Percentiles rank a stretch among this genome's conserved stretches.
These are phyloP conservation scores for Neurospora sp. DNA, from an alignment of 495 filamentous ascomycete genomes.

Conservation along the genomic window DNA sequence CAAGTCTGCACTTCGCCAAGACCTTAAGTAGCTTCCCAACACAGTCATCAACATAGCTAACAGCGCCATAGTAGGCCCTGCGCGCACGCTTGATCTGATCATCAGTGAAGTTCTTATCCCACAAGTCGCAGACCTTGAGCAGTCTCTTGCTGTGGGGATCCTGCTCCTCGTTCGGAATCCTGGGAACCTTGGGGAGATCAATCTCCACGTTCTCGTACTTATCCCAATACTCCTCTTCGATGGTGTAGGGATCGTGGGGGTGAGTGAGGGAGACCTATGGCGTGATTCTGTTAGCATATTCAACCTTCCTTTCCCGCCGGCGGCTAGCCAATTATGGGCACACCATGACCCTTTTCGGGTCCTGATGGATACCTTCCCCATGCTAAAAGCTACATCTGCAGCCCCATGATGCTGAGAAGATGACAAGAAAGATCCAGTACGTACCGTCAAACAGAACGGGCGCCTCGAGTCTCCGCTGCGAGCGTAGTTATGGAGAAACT, in stretches of 20 bases:
- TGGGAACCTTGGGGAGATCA: conserved; percentile 55
- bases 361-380: not conserved
- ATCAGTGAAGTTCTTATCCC: conserved; percentile 63
- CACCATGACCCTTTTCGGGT: not conserved
- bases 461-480: conserved; percentile 54
- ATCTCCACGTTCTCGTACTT: conserved; percentile 82
- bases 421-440: not conserved
- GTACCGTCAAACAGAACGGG: conserved; percentile 71
- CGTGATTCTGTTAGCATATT: not conserved
- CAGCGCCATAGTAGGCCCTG: conserved; percentile 79
- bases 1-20: conserved; percentile 62
- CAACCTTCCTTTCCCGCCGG: not conserved
- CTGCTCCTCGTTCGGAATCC: conserved; percentile 64
- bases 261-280: conserved; percentile 70
- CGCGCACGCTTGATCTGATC: conserved; percentile 71
- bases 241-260: conserved; percentile 86
- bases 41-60: conserved; percentile 81
- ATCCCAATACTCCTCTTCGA: conserved; percentile 82
- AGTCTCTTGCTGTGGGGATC: conserved; percentile 75
- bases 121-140: conserved; percentile 70
- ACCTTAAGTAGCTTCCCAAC: conserved; percentile 66
- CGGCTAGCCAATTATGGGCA: conserved; percentile 2
- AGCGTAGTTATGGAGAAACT: conserved; percentile 77
- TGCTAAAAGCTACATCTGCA: not conserved
- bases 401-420: not conserved